Percentiles rank a stretch among this genome's conserved stretches.
These are phyloP conservation scores for Lagenidium sp. DNA, from an alignment of 352 stramenopile species.

Conservation along the genomic window DNA sequence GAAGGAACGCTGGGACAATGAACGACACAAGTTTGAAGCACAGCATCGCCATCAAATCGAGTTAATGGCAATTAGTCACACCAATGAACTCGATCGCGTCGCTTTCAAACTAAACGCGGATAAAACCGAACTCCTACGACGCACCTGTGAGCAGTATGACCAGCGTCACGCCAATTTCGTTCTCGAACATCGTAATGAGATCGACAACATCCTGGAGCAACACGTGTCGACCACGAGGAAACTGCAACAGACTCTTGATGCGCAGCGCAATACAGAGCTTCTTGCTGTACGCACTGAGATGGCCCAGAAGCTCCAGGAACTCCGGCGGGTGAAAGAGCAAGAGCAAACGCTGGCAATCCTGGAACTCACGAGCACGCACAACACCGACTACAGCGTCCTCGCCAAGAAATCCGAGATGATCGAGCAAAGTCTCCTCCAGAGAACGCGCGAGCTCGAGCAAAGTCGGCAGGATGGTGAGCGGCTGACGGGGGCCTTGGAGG, in stretches of 20 bases:
- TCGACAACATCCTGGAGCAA: constrained; percentile 7
- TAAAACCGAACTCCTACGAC: constrained; percentile 10
- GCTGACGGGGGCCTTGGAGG: constrained; percentile 17
- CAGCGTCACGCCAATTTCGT: background rate
- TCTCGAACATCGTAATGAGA: constrained; percentile 7
- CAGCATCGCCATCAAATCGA: constrained; percentile 1
- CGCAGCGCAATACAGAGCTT: constrained; percentile 19
- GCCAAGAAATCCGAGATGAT: constrained; percentile 14
- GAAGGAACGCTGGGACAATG: background rate
- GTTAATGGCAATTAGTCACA: background rate
- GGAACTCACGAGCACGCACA: constrained; percentile 17
- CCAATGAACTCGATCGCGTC: constrained; percentile 1
- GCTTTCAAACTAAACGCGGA: constrained; percentile 6
- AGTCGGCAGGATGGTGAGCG: constrained; percentile 20
- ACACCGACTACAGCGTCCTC: constrained; percentile 17
- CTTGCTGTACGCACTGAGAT: constrained; percentile 22
- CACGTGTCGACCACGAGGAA: constrained; percentile 17
- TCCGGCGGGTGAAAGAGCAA: constrained; percentile 27
- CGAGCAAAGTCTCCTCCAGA: constrained; percentile 16
- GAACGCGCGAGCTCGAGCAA: constrained; percentile 20
- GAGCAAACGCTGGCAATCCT: constrained; percentile 20
- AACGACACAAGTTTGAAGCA: background rate
- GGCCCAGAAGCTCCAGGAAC: constrained; percentile 17
- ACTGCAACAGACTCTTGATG: constrained; percentile 15
- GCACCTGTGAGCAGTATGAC: background rate